These are phyloP conservation scores for Emergomyces orientalis DNA, from an alignment of 2,329 filamentous ascomycete species.

Conservation along the genomic window DNA sequence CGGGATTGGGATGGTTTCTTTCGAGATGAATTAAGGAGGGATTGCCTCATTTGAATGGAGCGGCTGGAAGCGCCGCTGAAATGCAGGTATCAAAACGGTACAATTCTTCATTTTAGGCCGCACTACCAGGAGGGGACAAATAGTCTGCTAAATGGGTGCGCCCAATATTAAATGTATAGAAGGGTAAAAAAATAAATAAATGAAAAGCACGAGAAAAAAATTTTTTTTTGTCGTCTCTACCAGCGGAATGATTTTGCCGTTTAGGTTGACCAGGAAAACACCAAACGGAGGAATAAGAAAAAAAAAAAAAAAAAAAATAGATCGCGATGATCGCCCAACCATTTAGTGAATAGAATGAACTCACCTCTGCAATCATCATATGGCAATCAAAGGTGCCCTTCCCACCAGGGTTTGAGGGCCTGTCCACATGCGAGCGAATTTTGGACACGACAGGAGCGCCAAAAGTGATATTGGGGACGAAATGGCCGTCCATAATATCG, in stretches of 20 bases:
- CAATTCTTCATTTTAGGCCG: neutral
- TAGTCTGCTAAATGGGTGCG: neutral
- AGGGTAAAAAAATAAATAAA: neutral
- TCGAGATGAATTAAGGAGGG: too few relatives aligned
- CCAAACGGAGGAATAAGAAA: neutral
- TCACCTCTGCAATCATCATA: constrained; percentile 98
- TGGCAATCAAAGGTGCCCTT: constrained; percentile 97
- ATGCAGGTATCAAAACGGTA: neutral
- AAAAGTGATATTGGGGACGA: constrained; percentile 97
- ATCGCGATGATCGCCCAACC: neutral
- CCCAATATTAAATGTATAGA: neutral
- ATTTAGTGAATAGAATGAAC: neutral
- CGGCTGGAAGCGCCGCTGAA: neutral
- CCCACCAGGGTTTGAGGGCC: constrained; percentile 58
- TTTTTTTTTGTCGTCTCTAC: too few relatives aligned
- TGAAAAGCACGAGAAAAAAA: neutral
- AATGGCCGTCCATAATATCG: constrained; percentile 98
- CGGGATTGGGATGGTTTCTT: neutral
- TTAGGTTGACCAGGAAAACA: neutral
- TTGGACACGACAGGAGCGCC: constrained; percentile 91
- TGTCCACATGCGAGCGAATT: constrained; percentile 76
- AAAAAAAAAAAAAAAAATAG: neutral
- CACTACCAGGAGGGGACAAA: neutral
- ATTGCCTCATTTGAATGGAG: too few relatives aligned
- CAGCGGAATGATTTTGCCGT: too few relatives aligned